phyloP scores from a whole-genome alignment of 2,329 filamentous ascomycete genomes.

The Coleophoma cylindrospora region DNA sequence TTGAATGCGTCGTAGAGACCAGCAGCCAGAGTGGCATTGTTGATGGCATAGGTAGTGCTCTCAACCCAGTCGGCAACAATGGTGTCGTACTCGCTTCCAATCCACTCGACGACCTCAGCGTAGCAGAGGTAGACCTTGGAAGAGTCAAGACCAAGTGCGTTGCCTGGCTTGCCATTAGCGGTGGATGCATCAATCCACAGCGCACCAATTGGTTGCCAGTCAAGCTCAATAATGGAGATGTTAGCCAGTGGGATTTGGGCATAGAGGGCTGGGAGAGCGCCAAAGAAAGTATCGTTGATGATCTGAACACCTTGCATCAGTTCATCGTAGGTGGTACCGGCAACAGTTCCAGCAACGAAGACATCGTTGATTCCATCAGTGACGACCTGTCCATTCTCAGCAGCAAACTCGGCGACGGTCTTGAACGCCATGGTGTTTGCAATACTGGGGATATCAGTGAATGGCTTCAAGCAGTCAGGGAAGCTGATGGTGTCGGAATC shows the following conservation, averaged over 20 bases:
- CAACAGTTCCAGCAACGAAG: constrained; percentile 30
- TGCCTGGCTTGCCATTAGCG: constrained; percentile 27
- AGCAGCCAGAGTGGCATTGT: constrained; percentile 19
- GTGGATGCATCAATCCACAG: constrained; percentile 23
- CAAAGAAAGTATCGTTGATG: constrained; percentile 18
- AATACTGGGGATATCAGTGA: constrained; percentile 29
- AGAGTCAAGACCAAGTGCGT: constrained; percentile 28
- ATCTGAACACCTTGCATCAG: constrained; percentile 15
- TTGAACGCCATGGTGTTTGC: constrained; percentile 29
- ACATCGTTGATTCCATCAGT: constrained; percentile 30
- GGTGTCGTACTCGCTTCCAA: constrained; percentile 24
- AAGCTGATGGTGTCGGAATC: constrained; percentile 25
- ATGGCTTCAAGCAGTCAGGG: constrained; percentile 28
- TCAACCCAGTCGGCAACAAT: constrained; percentile 19
- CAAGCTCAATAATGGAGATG: constrained; percentile 13
- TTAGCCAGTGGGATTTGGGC: constrained; percentile 12
- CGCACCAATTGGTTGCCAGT: constrained; percentile 29
- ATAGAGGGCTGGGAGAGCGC: constrained; percentile 14
- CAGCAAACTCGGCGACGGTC: constrained; percentile 28
- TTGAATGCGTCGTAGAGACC: constrained; percentile 30
- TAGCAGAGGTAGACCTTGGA: constrained; percentile 20
- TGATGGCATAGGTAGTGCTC: constrained; percentile 18
- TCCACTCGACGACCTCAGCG: constrained; percentile 21
- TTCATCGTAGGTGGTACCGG: constrained; percentile 14
- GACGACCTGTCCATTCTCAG: constrained; percentile 27